phyloP scores from a whole-genome alignment of 2,329 filamentous ascomycete genomes.

The Neofusicoccum ribis region DNA sequence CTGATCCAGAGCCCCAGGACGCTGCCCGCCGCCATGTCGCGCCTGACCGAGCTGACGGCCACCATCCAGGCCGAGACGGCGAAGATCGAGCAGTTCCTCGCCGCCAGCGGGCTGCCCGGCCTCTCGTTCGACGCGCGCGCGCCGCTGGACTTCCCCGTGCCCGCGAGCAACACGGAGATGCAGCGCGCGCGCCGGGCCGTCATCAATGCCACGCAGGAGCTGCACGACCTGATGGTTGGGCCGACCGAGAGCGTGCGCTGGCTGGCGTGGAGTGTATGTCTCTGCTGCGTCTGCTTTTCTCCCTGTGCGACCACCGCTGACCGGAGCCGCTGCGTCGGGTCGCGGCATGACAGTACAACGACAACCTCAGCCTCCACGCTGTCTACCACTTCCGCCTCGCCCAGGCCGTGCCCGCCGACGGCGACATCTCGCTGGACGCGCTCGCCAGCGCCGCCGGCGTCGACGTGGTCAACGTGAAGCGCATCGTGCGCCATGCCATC shows the following conservation, averaged over 20 bases:
- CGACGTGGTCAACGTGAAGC: conserved; percentile 28
- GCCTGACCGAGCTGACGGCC: conserved; percentile 21
- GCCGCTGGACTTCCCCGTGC: conserved; percentile 24
- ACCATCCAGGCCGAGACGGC: conserved; percentile 23
- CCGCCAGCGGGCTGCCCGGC: conserved; percentile 18
- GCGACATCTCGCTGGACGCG: conserved; percentile 19
- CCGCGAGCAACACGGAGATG: conserved; percentile 21
- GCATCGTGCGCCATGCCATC: conserved; percentile 44
- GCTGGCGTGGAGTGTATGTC: conserved; percentile 26
- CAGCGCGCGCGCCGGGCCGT: conserved; percentile 23
- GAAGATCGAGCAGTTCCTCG: conserved; percentile 24
- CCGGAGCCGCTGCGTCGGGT: not conserved
- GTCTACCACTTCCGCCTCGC: conserved; percentile 24
- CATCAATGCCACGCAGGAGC: conserved; percentile 26
- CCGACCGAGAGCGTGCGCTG: conserved; percentile 24
- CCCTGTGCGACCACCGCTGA: conserved; percentile 9
- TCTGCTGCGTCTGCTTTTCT: not conserved
- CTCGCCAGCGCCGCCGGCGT: conserved; percentile 13
- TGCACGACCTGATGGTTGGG: conserved; percentile 26
- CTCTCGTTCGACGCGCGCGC: conserved; percentile 23
- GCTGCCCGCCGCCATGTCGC: not conserved
- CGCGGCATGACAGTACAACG: conserved; percentile 21
- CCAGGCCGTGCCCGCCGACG: conserved; percentile 21
- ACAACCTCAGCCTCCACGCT: conserved; percentile 22
- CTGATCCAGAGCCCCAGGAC: not conserved